Percentiles rank a stretch among this genome's conserved stretches.
These are phyloP conservation scores for Eruca vesicaria DNA, from an alignment of 441 rosid species.

Conservation along the genomic window DNA sequence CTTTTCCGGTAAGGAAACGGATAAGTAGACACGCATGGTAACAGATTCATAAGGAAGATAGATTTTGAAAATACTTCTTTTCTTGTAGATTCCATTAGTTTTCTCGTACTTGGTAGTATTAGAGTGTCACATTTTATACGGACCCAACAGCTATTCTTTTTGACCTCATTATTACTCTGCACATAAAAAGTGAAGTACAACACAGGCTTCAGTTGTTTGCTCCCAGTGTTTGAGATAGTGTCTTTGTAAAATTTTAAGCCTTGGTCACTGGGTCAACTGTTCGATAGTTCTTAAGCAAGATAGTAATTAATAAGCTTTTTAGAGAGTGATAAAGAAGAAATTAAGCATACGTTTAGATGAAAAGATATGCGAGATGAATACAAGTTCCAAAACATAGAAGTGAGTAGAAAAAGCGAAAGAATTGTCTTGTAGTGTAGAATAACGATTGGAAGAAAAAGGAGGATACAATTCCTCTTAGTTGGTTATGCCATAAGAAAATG, in stretches of 20 bases:
- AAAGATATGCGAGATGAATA: not conserved
- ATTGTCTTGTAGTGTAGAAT: too few species aligned
- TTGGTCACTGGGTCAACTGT: not conserved
- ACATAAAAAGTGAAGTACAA: constrained; percentile 9
- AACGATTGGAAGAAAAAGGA: too few species aligned
- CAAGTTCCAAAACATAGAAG: not conserved
- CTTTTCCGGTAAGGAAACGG: not conserved
- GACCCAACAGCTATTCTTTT: not conserved
- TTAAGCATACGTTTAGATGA: not conserved
- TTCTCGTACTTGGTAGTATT: not conserved
- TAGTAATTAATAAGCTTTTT: not conserved
- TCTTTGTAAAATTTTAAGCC: not conserved
- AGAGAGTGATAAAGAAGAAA: not conserved
- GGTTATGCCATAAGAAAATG: too few species aligned
- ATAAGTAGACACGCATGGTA: not conserved
- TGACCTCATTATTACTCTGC: not conserved
- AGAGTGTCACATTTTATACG: not conserved
- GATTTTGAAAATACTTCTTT: constrained; percentile 7
- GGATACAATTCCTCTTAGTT: too few species aligned
- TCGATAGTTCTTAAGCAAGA: not conserved
- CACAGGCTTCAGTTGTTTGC: constrained; percentile 11
- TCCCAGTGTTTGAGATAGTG: not conserved
- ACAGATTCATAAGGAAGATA: constrained; percentile 21
- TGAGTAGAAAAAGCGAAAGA: not conserved
- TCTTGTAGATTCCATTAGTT: constrained; percentile 30